Base-by-base conservation (phyloP, 1,284 basidiomycete genomes). In the Puccinia triticina region DNA sequence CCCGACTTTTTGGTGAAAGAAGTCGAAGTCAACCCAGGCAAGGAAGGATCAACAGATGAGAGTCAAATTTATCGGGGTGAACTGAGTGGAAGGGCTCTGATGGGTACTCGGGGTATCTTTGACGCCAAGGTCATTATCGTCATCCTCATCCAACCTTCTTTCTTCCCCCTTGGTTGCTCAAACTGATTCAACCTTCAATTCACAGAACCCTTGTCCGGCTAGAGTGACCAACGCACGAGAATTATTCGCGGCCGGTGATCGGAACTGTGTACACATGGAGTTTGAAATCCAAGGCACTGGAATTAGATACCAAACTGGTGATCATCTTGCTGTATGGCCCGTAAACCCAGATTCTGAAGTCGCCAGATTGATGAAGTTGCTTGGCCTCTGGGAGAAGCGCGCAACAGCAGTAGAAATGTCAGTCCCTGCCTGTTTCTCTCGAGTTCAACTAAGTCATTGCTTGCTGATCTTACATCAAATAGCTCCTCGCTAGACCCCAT, bases 321-420 rank as follows among this genome's bases (percentile, higher is more conserved):
- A 99, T 88, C 96, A 99, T 87, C 92, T 98, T 84, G 96, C 95
- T 83, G 91, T 99, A 71, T 99, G 97, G 97, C 95, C 97, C 23
- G 91, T 92, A 83, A 99, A 99, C 88, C 91, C 96, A 2, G 94
- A 98, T 84, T 87, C 92, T 76, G 95, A 98, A 86, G 95, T 98
- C 61, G 92, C 94, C 82, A 92, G 96, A 82, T 90, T 96, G 66
- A 90, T 99, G 32, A 92, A 91, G 84, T 91, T 93, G 77, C 92
- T 99, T 69, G 96, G 96, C 34, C 90, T 99, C 3, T 90, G 90
- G 84, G 85, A 87, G 29, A 88, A 89, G 79, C 89, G 92, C 86
- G 91, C 95, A 86, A 90, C 90, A 46, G 91, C 95, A 73, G 94
- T 99, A 85, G 91, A 92, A 84, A 94, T 98, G 77, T 79, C 16